Evolutionary conservation across 164 flowering plant species (phyloP).

Genomic region (Annona cherimola): DNA sequence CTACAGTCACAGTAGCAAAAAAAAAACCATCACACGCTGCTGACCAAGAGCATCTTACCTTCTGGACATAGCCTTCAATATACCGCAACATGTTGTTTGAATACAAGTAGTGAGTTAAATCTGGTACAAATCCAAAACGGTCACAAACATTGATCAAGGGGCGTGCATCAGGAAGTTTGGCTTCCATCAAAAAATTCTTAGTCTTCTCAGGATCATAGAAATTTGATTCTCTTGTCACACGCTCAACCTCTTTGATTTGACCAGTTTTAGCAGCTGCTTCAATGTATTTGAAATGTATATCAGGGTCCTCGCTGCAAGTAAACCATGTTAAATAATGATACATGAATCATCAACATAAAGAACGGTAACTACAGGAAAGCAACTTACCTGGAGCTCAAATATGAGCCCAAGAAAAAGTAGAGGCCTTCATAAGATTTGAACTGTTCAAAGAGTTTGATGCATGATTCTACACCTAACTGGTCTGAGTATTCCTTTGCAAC

Average conservation of each 20-base stretch:
- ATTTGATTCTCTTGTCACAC: constrained; percentile 96
- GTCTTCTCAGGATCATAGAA: constrained; percentile 97
- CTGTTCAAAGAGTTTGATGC: constrained; percentile 95
- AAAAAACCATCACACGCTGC: background rate
- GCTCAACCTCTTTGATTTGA: constrained; percentile 97
- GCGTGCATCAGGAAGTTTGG: constrained; percentile 98
- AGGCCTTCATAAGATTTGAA: constrained; percentile 97
- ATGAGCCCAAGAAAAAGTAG: constrained; percentile 96
- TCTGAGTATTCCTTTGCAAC: constrained; percentile 91
- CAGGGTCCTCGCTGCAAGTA: constrained; percentile 92
- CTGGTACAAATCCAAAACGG: constrained; percentile 98
- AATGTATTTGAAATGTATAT: constrained; percentile 95
- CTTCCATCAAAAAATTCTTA: constrained; percentile 96
- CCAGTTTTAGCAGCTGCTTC: constrained; percentile 99
- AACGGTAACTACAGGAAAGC: background rate
- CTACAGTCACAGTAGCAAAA: background rate
- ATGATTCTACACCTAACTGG: constrained; percentile 90
- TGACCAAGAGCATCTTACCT: constrained; percentile 38
- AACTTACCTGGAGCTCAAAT: constrained; percentile 88
- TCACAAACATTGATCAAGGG: constrained; percentile 99
- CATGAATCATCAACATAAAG: background rate
- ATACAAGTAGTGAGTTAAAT: constrained; percentile 93
- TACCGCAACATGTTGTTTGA: constrained; percentile 95
- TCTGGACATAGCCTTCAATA: constrained; percentile 99
- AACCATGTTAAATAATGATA: background rate